Evolutionary conservation across 2,329 filamentous ascomycete genomes (phyloP), one percentile per base, ranked within the genome.

Genomic region (Penicillium sp.): DNA sequence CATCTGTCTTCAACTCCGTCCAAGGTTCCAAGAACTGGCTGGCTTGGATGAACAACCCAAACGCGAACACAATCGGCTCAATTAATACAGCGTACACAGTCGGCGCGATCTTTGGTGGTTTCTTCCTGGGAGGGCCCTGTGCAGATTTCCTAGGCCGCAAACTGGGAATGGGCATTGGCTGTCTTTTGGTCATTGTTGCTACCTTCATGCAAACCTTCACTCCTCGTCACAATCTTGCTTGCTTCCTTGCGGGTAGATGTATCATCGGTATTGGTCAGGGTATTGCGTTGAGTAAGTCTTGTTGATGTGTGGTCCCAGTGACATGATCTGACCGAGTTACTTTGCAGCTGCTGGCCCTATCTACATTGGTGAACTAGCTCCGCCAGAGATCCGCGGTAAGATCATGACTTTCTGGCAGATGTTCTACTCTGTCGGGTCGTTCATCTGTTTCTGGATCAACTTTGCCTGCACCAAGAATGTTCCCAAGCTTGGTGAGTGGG

Each of bases 401-500:
- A 81, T 84, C 63, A 84, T 85, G 82, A 78, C 79, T 3, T 83
- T 84, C 61, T 84, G 82, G 82, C 82, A 84, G 64, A 75, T 82
- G 59, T 83, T 82, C 69, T 85, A 83, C 68, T 79, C 72, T 2
- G 82, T 84, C 24, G 82, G 81, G 4, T 78, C 75, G 13, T 84
- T 83, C 66, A 79, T 84, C 56, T 81, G 79, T 44, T 82, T 80
- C 70, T 78, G 75, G 82, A 79, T 85, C 62, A 82, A 81, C 64
- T 86, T 77, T 57, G 82, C 77, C 15, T 80, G 79, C 63, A 75
- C 75, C 32, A 73, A 80, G 60, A 70, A 84, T 65, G 70, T 72
- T 38, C 58, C 69, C 37, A 70, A 58, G 37, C 75, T 86, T 5
- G 83, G 83, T 34, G 73, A 87, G 57, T 86, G 83, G 84, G 82